Conservation (phyloP, 2,329 filamentous ascomycete genomes). For the Xylaria sp. region DNA sequence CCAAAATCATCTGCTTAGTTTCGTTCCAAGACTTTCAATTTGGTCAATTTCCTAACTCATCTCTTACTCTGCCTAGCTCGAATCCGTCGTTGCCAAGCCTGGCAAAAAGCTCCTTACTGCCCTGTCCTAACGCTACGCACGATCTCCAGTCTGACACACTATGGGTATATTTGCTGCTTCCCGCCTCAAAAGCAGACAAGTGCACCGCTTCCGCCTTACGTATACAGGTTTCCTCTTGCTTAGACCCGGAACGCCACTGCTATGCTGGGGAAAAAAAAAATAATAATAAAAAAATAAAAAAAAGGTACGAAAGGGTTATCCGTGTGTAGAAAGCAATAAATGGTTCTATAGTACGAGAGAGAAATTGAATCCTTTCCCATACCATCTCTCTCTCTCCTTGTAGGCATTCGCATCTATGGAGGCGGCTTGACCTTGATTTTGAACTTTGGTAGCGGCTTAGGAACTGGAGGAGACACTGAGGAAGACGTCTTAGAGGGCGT, state of each 20-base stretch:
- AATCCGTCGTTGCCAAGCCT: neutral
- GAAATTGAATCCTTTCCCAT: neutral
- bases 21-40: slow-evolving; percentile 1
- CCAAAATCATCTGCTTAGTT: slow-evolving; percentile 1
- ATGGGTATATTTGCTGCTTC: slow-evolving; percentile 9
- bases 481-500: slow-evolving; percentile 37
- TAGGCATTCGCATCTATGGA: slow-evolving; percentile 22
- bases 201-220: neutral
- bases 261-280: slow-evolving; percentile 36
- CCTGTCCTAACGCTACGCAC: slow-evolving; percentile 5
- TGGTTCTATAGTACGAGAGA: slow-evolving; percentile 24
- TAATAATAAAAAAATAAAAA: too few species aligned
- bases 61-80: slow-evolving; percentile 1
- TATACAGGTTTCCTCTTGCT: slow-evolving; percentile 7
- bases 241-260: slow-evolving; percentile 37
- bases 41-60: slow-evolving; percentile 14
- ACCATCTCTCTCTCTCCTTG: neutral
- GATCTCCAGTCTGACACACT: neutral
- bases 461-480: slow-evolving; percentile 33
- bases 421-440: slow-evolving; percentile 49
- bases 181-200: neutral
- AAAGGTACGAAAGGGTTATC: neutral
- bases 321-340: neutral
- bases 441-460: slow-evolving; percentile 40
- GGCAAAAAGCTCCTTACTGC: neutral